These are phyloP conservation scores for Aspergillus versicolor DNA, from an alignment of 2,329 filamentous ascomycete genomes.

Conservation along the genomic window DNA sequence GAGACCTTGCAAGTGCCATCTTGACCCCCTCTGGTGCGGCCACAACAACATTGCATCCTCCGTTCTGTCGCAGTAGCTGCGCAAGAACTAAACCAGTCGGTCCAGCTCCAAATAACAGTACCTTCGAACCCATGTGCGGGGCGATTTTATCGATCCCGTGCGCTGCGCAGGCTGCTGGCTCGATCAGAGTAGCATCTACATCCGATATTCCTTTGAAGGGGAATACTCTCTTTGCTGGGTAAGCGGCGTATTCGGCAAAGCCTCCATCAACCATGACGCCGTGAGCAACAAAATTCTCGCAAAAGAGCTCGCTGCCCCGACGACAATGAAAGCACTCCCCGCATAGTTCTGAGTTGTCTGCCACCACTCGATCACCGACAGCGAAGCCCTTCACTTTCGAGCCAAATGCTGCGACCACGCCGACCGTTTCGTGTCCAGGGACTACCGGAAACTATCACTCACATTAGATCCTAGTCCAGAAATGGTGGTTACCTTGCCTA, in stretches of 20 bases:
- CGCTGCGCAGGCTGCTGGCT: constrained; percentile 68
- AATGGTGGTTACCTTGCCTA: constrained; percentile 23
- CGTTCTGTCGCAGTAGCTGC: constrained; percentile 64
- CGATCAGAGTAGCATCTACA: constrained; percentile 67
- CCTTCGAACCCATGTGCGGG: constrained; percentile 63
- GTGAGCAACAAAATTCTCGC: constrained; percentile 67
- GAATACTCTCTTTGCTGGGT: constrained; percentile 60
- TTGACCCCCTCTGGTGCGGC: constrained; percentile 69
- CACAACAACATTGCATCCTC: constrained; percentile 68
- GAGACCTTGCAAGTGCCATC: constrained; percentile 62
- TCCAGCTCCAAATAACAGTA: constrained; percentile 68
- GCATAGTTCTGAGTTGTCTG: constrained; percentile 59
- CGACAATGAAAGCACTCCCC: constrained; percentile 73
- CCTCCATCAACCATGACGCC: constrained; percentile 62
- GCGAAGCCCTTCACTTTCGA: constrained; percentile 60
- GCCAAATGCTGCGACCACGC: constrained; percentile 60
- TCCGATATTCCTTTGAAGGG: constrained; percentile 65
- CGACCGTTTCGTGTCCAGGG: constrained; percentile 68
- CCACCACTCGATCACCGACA: constrained; percentile 64
- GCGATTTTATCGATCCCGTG: constrained; percentile 69
- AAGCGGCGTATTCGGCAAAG: constrained; percentile 68
- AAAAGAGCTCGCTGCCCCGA: constrained; percentile 65
- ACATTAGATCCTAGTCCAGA: background rate
- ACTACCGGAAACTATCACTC: constrained; percentile 59
- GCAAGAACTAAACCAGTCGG: constrained; percentile 65